Evolutionary conservation across 1,139 yeast species (phyloP).

Genomic region (Blastobotrys illinoisensis): DNA sequence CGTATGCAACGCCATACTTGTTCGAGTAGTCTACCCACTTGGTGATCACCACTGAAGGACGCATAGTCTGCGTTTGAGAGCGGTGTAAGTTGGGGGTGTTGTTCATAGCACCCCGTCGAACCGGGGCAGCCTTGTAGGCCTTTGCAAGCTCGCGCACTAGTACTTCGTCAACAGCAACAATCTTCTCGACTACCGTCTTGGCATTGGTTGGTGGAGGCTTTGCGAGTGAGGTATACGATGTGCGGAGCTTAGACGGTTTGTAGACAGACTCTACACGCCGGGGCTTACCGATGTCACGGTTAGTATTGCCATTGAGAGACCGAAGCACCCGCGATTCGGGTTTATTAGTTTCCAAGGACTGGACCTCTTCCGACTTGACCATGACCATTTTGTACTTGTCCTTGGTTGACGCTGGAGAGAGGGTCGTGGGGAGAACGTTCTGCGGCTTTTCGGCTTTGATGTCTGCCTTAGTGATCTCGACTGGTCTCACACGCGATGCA

Average conservation of each 20-base stretch:
- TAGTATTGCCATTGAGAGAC: neutral
- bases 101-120: neutral
- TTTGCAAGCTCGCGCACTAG: conserved; percentile 1
- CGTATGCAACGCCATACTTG: conserved; percentile 93
- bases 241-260: neutral
- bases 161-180: neutral
- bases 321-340: conserved; percentile 4
- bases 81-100: neutral
- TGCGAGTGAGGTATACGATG: neutral
- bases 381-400: conserved; percentile 69
- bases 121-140: neutral
- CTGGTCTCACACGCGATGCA: conserved; percentile 14
- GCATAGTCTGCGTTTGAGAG: neutral
- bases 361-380: conserved; percentile 22
- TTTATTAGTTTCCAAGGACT: conserved; percentile 5
- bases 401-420: conserved; percentile 89
- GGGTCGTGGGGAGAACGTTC: conserved; percentile 74
- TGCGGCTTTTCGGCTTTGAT: conserved; percentile 64
- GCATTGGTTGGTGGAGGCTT: neutral
- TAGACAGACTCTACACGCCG: neutral
- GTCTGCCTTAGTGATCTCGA: conserved; percentile 65
- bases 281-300: conserved; percentile 1
- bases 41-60: conserved; percentile 48
- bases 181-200: neutral
- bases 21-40: conserved; percentile 98